Evolutionary conservation across 2,329 filamentous ascomycete genomes (phyloP).

Genomic region (Aspergillus unguis): DNA sequence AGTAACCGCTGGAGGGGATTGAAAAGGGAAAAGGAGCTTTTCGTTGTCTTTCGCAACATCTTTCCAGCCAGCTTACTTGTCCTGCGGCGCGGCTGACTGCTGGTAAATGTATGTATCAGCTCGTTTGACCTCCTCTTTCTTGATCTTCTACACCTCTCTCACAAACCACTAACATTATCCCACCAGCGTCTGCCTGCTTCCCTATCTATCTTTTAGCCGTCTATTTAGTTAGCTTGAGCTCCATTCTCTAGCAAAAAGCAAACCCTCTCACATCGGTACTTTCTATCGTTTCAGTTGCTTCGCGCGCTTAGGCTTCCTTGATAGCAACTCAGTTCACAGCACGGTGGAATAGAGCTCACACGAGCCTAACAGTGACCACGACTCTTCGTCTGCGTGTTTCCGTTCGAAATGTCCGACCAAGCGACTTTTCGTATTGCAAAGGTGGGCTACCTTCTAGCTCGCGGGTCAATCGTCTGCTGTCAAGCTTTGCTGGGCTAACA

Average conservation of each 20-base stretch:
- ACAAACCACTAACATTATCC: not conserved
- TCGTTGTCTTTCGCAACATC: no score
- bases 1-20: no score
- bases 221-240: no score
- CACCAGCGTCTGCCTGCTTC: not conserved
- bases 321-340: not conserved
- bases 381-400: not conserved
- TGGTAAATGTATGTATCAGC: conserved; percentile 10
- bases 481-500: conserved; percentile 14
- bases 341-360: not conserved
- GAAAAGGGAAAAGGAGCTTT: no score
- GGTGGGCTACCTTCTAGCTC: conserved; percentile 45
- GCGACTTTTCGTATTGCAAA: conserved; percentile 84
- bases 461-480: no score
- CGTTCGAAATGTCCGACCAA: conserved; percentile 67
- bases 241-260: no score
- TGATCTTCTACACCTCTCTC: not conserved
- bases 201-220: not conserved
- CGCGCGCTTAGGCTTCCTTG: not conserved
- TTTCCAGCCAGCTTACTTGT: not conserved
- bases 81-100: conserved; percentile 6
- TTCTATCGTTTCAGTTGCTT: not conserved
- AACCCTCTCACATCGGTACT: not conserved
- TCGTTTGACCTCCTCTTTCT: conserved; percentile 1
- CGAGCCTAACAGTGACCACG: not conserved